Evolutionary conservation across 208 protist genomes (phyloP).

Genomic region (Leishmania aethiopica): DNA sequence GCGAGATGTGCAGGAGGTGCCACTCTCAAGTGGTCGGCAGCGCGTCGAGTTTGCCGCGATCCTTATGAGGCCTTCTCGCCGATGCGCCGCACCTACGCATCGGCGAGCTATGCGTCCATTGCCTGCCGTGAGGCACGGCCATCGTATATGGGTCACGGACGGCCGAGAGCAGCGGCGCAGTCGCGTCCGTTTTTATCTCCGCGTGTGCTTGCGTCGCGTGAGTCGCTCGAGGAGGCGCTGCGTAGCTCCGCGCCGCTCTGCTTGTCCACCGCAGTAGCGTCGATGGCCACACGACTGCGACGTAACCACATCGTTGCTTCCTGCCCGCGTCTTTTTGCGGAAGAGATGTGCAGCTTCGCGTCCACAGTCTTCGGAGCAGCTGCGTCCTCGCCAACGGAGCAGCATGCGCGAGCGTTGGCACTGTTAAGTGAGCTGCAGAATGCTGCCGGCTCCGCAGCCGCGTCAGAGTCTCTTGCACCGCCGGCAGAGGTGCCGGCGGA

Average conservation of each 20-base stretch:
- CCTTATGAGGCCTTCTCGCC: not conserved
- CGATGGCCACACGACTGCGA: slow-evolving; percentile 7
- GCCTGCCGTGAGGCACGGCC: not conserved
- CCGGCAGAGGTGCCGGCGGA: not conserved
- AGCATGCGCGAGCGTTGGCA: not conserved
- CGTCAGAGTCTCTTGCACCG: not conserved
- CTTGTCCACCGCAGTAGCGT: not conserved
- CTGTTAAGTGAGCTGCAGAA: not conserved
- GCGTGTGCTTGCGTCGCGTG: not conserved
- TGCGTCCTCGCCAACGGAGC: not conserved
- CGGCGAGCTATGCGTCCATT: not conserved
- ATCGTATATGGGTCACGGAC: not conserved
- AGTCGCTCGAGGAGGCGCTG: not conserved
- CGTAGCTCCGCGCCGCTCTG: not conserved
- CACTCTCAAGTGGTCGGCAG: not conserved
- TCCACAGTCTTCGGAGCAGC: not conserved
- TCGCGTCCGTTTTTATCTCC: not conserved
- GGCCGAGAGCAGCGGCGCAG: slow-evolving; percentile 3
- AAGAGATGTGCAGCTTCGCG: slow-evolving; percentile 4
- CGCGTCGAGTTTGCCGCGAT: not conserved
- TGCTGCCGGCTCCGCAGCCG: not conserved
- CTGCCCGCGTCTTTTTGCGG: slow-evolving; percentile 26
- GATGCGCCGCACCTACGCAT: not conserved
- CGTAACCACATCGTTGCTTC: slow-evolving; percentile 13
- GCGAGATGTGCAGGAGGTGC: not conserved